Base-by-base conservation (phyloP, 2,329 filamentous ascomycete species). In the Sclerotinia trifoliorum region DNA sequence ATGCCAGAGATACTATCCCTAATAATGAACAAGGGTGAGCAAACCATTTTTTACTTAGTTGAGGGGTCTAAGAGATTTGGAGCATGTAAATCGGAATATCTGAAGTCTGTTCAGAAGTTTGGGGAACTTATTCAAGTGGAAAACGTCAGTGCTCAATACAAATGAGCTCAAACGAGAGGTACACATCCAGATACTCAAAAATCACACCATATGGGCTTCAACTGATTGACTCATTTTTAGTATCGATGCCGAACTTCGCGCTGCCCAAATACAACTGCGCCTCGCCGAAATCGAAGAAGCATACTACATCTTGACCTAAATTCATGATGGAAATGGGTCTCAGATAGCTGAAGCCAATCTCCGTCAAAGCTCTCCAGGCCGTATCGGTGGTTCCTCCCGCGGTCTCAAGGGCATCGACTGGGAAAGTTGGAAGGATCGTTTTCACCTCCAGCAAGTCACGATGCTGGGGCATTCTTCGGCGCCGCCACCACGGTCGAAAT, bases 261-360 rank as follows among this genome's bases (percentile, higher is more conserved):
- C 80, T 51, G 86, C 86, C 0, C 87, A 90, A 73, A 86, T 89
- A 55, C 82, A 88, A 69, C 80, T 90, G 72, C 82, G 87, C 1
- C 81, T 88, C 65, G 84, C 86, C 17, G 88, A 91, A 76, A 82
- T 90, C 8, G 85, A 89, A 70, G 87, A 90, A 76, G 86, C 84
- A 1, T 88, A 85, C 73, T 77, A 82, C 56, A 79, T 87, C 1
- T 80, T 91, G 56, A 77, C 79, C n/a, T 77, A 84, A 13, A 85
- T 90, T 51, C 82, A 84, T 62, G 77, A 79, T 19, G 87, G 87
- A 1, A 75, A 82, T 21, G 88, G 86, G 0, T 80, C 83, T 1
- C 75, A 81, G 5, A 78, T 90, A 11, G 76, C 81, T 3, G 77
- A 79, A 15, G 76, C 80, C 32, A 90, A 89, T 70, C 75, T 89